Base-by-base conservation (phyloP, 1,284 basidiomycete species). In the Cystobasidium pallidum region DNA sequence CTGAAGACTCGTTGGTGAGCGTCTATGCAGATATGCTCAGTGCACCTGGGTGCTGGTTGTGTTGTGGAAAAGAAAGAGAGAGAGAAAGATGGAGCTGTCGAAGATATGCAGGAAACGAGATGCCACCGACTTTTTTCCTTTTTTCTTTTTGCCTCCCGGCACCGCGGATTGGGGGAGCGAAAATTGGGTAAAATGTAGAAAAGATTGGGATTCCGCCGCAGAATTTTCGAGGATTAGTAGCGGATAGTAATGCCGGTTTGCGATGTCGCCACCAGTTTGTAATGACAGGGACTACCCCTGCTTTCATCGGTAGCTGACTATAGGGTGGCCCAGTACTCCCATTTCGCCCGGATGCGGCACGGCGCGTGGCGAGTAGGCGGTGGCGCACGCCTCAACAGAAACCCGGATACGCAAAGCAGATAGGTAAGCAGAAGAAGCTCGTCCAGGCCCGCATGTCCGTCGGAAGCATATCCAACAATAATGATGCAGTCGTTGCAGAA, bases 41-140 rank as follows among this genome's bases (percentile, higher is more conserved):
- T 66, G 64, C 64, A 66, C 39, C 26, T 17, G 34, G 30, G 64
- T 61, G 64, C 64, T 47, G 64, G 36, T 32, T 19, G 17, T 24
- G 64, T 55, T 66, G 49, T 51, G 62, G 21, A 26, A 65, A 55
- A 52, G 32, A 32, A 55, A 39, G 47, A 52, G 49, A 54, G 49
- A 66, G 39, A 51, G 24, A 47, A 47, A 61, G 30, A 34, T 21
- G 62, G 41, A 26, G 39, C 32, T 13, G 19, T 24, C 58, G 26
- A 63, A 47, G 52, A 55, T 10, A 26, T 6, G 52, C 21, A 10
- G n/a, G n/a, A n/a, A n/a, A n/a, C n/a, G 30, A 34, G 30, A 32
- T 57, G 30, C 19, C 34, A 7, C 26, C 30, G 21, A 57, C 4
- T 19, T 57, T 57, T 57, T 57, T 57, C 30, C 36, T 19, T 36